Evolutionary conservation across 768 basidiomycete genomes (phyloP).

Genomic region (Rubroboletus pulcherrimus): DNA sequence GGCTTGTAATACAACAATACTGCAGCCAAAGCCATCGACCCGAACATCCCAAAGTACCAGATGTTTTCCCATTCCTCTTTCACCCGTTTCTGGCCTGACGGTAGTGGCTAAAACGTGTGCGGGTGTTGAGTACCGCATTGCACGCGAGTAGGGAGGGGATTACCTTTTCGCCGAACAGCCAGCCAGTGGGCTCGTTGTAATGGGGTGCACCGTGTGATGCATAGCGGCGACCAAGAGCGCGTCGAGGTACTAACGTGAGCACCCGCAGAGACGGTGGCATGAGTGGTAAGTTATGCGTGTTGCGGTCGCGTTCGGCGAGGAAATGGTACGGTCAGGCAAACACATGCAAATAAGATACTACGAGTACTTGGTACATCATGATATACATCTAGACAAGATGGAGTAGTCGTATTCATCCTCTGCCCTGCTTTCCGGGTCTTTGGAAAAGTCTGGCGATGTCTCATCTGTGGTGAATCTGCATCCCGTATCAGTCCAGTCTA

Average conservation of each 20-base stretch:
- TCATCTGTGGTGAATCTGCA: slow-evolving; percentile 53
- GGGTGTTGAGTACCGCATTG: neutral
- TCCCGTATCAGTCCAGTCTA: slow-evolving; percentile 5
- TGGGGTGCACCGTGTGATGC: slow-evolving; percentile 77
- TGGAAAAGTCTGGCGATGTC: slow-evolving; percentile 44
- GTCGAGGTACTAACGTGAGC: slow-evolving; percentile 17
- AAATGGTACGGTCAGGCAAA: slow-evolving; percentile 14
- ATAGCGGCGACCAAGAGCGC: slow-evolving; percentile 41
- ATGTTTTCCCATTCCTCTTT: slow-evolving; percentile 89
- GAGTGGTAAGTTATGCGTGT: slow-evolving; percentile 6
- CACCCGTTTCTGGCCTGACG: slow-evolving; percentile 79
- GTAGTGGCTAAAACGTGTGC: slow-evolving; percentile 51
- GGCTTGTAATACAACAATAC: slow-evolving; percentile 89
- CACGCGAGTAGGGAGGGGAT: neutral
- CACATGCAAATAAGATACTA: slow-evolving; percentile 20
- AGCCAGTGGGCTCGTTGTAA: slow-evolving; percentile 87
- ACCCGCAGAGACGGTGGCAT: slow-evolving; percentile 50
- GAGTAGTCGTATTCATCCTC: slow-evolving; percentile 37
- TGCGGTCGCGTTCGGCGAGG: slow-evolving; percentile 1
- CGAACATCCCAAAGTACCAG: slow-evolving; percentile 92
- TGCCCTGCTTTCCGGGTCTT: slow-evolving; percentile 24
- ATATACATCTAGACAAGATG: slow-evolving; percentile 34
- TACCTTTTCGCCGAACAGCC: slow-evolving; percentile 88
- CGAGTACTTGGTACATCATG: neutral
- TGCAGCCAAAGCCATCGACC: slow-evolving; percentile 70